Percentiles rank a stretch among this genome's conserved stretches.
Evolutionary conservation across 2,329 filamentous ascomycete species (phyloP).

Genomic region (Talaromyces sp.): DNA sequence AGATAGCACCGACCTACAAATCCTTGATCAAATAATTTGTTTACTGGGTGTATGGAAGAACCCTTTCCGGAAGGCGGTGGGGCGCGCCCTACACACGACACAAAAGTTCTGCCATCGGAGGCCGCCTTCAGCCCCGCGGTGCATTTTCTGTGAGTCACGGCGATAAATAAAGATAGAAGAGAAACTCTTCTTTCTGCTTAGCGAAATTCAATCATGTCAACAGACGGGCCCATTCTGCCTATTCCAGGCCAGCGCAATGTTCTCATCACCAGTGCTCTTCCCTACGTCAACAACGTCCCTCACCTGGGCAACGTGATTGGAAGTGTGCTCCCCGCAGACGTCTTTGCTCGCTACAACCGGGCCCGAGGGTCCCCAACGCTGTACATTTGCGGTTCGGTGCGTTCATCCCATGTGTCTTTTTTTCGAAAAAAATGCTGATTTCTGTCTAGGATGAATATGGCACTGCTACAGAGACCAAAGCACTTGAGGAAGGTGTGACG

Average conservation of each 20-base stretch:
- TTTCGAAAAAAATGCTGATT: background rate
- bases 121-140: background rate
- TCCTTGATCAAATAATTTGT: too few species aligned
- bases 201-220: slow-evolving; percentile 6
- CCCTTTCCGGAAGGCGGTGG: background rate
- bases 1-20: too few species aligned
- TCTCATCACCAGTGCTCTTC: slow-evolving; percentile 84
- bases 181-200: background rate
- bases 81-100: background rate
- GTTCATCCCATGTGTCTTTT: background rate
- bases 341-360: slow-evolving; percentile 53
- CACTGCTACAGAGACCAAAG: slow-evolving; percentile 93
- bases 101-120: background rate
- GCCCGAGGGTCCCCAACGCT: slow-evolving; percentile 68
- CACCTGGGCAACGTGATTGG: slow-evolving; percentile 88
- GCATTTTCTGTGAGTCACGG: background rate
- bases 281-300: slow-evolving; percentile 74
- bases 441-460: slow-evolving; percentile 73
- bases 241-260: slow-evolving; percentile 75
- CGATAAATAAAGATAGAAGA: background rate
- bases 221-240: slow-evolving; percentile 49
- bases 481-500: slow-evolving; percentile 77
- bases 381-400: slow-evolving; percentile 68
- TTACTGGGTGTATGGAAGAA: too few species aligned
- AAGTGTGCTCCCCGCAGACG: slow-evolving; percentile 81